Base-by-base conservation (phyloP, 495 filamentous ascomycete genomes). In the Hypoxylon perforatum region DNA sequence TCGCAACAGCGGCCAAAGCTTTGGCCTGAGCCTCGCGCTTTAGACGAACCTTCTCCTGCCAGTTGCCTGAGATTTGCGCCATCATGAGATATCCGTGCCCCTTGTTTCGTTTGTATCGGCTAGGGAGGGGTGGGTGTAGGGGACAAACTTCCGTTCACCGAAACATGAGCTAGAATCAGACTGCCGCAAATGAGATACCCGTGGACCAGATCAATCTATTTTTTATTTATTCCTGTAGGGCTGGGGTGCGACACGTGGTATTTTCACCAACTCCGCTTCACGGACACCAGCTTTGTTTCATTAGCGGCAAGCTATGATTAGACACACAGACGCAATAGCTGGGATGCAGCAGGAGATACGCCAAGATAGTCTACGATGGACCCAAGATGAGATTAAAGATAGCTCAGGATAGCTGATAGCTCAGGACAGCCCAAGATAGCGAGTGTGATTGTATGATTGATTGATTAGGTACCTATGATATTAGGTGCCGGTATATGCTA, bases 11-110 rank as follows among this genome's bases (percentile, higher is more conserved):
- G 48, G 63, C 8, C 47, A 69, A 18, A 39, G 67, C 67, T 53
- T 55, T 52, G 4, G 38, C 41, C 46, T 55, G 67, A 30, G 58
- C 53, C 25, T 63, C 48, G 11, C 52, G 67, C 53, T 70, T 70
- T 23, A 45, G 17, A 21, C 57, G 62, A 17, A 70, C 57, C 36
- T 66, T 66, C 1, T 66, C 62, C 21, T 62, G 57, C 67, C 67
- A 70, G 36, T 36, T 25, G 10, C 4, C 21, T 38, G 6, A 35
- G n/a, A 35, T 42, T 48, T 70, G 39, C 35, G 12, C 44, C 62
- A 65, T 70, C 7, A 41, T 56, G 57, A 49, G 42, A 53, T 56
- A n/a, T 28, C 25, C 7, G 36, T 15, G 21, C 25, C 54, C 41
- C 19, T 51, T 52, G 54, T 63, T 63, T 63, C 61, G 49, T 23